A percentile compares a stretch with the other conserved stretches of the same genome.
Evolutionary conservation across 2,329 filamentous ascomycete genomes (phyloP).

Genomic region (Xylariaceae sp.): DNA sequence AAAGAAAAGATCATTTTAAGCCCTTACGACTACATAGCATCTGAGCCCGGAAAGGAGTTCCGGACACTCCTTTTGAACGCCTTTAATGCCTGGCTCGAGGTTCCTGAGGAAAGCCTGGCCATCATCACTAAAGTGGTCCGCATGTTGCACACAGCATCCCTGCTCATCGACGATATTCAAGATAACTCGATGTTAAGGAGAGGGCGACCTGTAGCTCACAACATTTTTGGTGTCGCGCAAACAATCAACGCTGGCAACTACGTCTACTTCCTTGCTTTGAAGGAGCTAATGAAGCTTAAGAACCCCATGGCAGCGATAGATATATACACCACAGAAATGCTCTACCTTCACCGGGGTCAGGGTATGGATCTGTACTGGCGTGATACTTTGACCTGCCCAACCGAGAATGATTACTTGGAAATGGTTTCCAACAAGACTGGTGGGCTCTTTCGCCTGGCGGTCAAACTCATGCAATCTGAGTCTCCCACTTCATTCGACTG

Average conservation of each 20-base stretch:
- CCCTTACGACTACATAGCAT: constrained; percentile 80
- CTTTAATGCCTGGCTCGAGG: constrained; percentile 81
- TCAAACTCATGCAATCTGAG: constrained; percentile 88
- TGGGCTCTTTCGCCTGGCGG: constrained; percentile 80
- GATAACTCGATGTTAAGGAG: constrained; percentile 78
- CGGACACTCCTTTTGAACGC: constrained; percentile 78
- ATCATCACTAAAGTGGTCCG: constrained; percentile 81
- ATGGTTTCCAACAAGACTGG: constrained; percentile 94
- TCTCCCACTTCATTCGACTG: constrained; percentile 65
- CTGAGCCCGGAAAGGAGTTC: constrained; percentile 85
- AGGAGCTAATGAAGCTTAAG: constrained; percentile 73
- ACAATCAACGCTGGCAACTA: constrained; percentile 93
- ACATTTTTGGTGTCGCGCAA: constrained; percentile 84
- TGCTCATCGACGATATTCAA: constrained; percentile 88
- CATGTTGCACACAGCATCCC: constrained; percentile 84
- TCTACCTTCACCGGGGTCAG: constrained; percentile 87
- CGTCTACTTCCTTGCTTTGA: constrained; percentile 80
- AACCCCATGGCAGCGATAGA: constrained; percentile 67
- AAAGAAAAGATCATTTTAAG: constrained; percentile 81
- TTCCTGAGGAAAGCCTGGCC: constrained; percentile 71
- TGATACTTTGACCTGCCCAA: constrained; percentile 82
- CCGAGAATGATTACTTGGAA: constrained; percentile 86
- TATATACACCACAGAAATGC: constrained; percentile 81
- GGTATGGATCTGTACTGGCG: constrained; percentile 93
- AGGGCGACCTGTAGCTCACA: constrained; percentile 82